These are phyloP conservation scores for Mycena chlorophos DNA, from an alignment of 768 basidiomycete species.

Conservation along the genomic window DNA sequence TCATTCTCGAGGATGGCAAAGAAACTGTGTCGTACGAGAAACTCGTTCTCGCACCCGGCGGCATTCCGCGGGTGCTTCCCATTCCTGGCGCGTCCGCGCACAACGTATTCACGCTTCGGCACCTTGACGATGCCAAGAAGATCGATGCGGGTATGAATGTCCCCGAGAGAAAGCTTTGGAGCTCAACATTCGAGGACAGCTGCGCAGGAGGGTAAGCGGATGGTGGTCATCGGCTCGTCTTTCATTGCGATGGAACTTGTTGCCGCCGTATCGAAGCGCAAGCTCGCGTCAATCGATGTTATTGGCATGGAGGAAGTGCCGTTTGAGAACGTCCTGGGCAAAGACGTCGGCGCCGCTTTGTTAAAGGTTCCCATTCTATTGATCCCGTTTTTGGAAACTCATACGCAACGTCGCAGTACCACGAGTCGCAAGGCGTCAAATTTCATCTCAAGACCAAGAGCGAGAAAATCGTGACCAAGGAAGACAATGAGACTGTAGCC, in stretches of 20 bases:
- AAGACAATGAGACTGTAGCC: constrained; percentile 53
- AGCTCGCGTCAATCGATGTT: constrained; percentile 79
- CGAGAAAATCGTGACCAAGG: constrained; percentile 61
- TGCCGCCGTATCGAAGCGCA: constrained; percentile 66
- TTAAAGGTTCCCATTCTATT: constrained; percentile 55
- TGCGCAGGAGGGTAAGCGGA: constrained; percentile 68
- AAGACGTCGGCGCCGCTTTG: constrained; percentile 73
- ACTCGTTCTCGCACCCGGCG: constrained; percentile 79
- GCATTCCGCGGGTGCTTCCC: constrained; percentile 70
- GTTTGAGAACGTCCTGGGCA: constrained; percentile 79
- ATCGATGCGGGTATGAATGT: constrained; percentile 60
- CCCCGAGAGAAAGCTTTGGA: not conserved
- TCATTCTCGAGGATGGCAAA: constrained; percentile 60
- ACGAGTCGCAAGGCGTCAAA: constrained; percentile 79
- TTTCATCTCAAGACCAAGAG: constrained; percentile 79
- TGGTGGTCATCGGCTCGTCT: constrained; percentile 84
- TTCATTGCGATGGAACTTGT: constrained; percentile 96
- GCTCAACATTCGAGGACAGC: constrained; percentile 33
- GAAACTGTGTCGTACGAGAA: constrained; percentile 68
- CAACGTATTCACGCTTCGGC: constrained; percentile 77
- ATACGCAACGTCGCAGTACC: constrained; percentile 47
- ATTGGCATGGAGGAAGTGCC: constrained; percentile 82
- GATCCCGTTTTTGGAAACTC: not conserved
- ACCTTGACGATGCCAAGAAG: constrained; percentile 67
- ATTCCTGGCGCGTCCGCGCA: constrained; percentile 72